Conservation (phyloP, 192 early-diverging fungal genomes). For the Backusella luteola region DNA sequence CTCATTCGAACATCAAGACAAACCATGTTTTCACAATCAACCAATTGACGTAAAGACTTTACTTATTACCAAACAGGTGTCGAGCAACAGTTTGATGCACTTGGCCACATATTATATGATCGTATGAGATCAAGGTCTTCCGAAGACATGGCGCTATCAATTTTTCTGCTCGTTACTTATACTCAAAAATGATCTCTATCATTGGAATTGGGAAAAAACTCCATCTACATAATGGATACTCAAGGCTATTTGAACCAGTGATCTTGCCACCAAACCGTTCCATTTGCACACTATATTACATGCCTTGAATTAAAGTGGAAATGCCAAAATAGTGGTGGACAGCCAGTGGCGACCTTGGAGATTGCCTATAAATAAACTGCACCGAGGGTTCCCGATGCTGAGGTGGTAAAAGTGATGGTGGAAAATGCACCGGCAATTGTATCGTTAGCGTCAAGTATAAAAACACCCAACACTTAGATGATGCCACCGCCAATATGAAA, state of each 20-base stretch:
- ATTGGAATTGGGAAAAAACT: conserved; percentile 56
- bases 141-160: conserved; percentile 82
- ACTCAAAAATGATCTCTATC: conserved; percentile 71
- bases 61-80: conserved; percentile 72
- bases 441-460: conserved; percentile 70
- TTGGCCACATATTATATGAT: conserved; percentile 65
- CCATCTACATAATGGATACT: too few relatives aligned
- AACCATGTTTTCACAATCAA: conserved; percentile 72
- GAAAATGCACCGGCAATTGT: conserved; percentile 76
- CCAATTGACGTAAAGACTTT: conserved; percentile 84
- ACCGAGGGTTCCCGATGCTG: conserved; percentile 81
- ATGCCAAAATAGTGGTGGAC: too few relatives aligned
- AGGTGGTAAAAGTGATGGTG: conserved; percentile 78
- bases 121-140: conserved; percentile 76
- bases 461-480: conserved; percentile 32
- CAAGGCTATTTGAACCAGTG: too few relatives aligned
- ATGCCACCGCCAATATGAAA: conserved; percentile 63
- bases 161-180: conserved; percentile 74
- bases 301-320: too few relatives aligned
- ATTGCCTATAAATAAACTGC: conserved; percentile 64
- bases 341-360: too few relatives aligned
- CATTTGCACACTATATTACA: too few relatives aligned
- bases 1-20: conserved; percentile 15
- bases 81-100: conserved; percentile 35
- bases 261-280: too few relatives aligned